A percentile compares a stretch with the other conserved stretches of the same genome.
Evolutionary conservation across 2,329 filamentous ascomycete genomes (phyloP).

Genomic region (Orbilia blumenaviensis): DNA sequence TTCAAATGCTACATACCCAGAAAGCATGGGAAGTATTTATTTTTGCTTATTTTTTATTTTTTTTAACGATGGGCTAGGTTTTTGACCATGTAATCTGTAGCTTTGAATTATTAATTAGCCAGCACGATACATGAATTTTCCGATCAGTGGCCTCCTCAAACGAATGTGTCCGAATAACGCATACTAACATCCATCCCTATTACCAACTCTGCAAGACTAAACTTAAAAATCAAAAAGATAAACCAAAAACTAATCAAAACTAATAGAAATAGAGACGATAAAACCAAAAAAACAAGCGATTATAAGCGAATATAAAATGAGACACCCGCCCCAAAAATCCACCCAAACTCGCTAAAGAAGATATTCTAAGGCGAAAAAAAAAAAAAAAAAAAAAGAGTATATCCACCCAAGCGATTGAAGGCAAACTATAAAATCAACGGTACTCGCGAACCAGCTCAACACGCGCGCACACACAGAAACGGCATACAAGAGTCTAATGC

Average conservation of each 20-base stretch:
- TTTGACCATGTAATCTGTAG: slow-evolving; percentile 15
- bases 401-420: slow-evolving; percentile 5
- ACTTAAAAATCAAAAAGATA: too few species aligned
- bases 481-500: too few species aligned
- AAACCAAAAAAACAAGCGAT: too few species aligned
- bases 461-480: too few species aligned
- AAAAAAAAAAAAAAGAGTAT: too few species aligned
- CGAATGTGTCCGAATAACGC: slow-evolving; percentile 5
- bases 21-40: too few species aligned
- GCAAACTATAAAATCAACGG: too few species aligned
- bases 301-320: too few species aligned
- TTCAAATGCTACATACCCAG: background rate
- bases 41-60: too few species aligned
- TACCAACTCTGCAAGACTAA: too few species aligned
- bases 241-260: background rate
- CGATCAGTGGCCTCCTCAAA: slow-evolving; percentile 28
- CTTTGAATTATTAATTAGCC: background rate
- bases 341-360: slow-evolving; percentile 19
- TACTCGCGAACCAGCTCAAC: too few species aligned
- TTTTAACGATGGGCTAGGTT: background rate
- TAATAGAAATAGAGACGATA: background rate
- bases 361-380: background rate
- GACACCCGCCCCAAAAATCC: slow-evolving; percentile 18
- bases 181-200: background rate
- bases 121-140: slow-evolving; percentile 30